Evolutionary conservation across 148 eudicot species (phyloP), one percentile per base, ranked within the genome.

Genomic region (Linanthus parryae): DNA sequence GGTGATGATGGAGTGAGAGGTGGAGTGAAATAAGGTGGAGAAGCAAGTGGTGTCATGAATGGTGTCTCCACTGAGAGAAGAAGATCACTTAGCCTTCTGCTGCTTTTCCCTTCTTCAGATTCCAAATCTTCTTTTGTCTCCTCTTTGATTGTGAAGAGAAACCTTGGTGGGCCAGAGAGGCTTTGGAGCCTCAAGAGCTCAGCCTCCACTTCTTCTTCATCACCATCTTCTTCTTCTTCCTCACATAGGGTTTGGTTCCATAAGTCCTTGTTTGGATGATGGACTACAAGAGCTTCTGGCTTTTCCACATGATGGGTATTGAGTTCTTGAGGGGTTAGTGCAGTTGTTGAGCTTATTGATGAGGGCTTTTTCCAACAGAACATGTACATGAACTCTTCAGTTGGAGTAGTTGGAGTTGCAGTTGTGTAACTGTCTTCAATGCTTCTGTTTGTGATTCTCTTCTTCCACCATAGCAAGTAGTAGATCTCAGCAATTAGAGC

Each of bases 381-480:
- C 52, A 50, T 61, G 61, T 49, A 58, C 7, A 75, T 66, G 4
- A 63, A 63, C 50, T 79, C 77, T 26, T 64, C 73, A 50, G 57
- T 33, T 47, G 77, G 61, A 40, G 60, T 69, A 25, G 9, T 48
- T 14, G 8, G 16, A 48, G 45, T 25, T 73, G 29, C 54, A 51
- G n/a, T n/a, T n/a, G n/a, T n/a, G n/a, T n/a, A n/a, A 60, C 64
- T 56, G 33, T 61, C 72, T 49, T 73, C 72, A 54, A 71, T 42
- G 7, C 65, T 72, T 71, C 67, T 69, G 40, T 67, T 62, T 9
- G 52, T 60, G 23, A 61, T 50, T 24, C 78, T 83, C 50, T 68
- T 86, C 44, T 80, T 86, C 87, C 95, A 86, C 90, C 91, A 86
- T 41, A 86, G 38, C 56, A 86, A 70, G 67, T 86, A 86, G 72